Evolutionary conservation across 1,284 basidiomycete genomes (phyloP).

Genomic region (Ganoderma resinaceum): DNA sequence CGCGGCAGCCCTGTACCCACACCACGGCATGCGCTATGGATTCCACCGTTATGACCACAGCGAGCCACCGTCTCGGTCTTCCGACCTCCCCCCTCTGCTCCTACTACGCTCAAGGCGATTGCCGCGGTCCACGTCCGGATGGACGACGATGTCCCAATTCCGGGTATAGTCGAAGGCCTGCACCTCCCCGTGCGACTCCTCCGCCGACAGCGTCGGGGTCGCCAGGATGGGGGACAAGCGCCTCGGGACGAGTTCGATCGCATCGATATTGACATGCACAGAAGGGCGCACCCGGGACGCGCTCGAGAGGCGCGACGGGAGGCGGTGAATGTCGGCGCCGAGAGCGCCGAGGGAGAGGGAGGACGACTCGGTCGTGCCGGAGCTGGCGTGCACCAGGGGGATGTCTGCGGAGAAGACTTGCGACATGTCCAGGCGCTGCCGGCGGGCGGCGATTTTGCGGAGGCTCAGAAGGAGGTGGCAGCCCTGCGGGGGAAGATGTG

Average conservation of each 20-base stretch:
- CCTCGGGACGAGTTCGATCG: slow-evolving; percentile 20
- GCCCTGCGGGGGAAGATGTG: slow-evolving; percentile 9
- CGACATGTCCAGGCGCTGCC: slow-evolving; percentile 19
- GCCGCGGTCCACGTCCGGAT: not conserved
- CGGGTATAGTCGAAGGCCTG: not conserved
- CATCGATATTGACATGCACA: not conserved
- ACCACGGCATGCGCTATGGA: not conserved
- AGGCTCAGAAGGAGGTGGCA: slow-evolving; percentile 28
- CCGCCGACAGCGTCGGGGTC: not conserved
- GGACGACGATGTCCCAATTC: not conserved
- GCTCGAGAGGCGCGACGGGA: slow-evolving; percentile 1
- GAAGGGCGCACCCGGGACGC: not conserved
- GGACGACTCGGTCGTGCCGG: not conserved
- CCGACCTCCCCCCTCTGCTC: slow-evolving; percentile 3
- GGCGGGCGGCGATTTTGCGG: slow-evolving; percentile 23
- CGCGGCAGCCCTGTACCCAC: not conserved
- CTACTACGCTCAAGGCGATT: not conserved
- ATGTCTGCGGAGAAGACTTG: slow-evolving; percentile 14
- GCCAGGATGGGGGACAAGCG: not conserved
- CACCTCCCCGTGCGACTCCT: not conserved
- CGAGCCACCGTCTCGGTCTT: not conserved
- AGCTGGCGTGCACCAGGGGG: not conserved
- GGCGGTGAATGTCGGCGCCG: not conserved
- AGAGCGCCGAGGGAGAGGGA: no score
- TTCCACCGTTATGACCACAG: slow-evolving; percentile 8